Evolutionary conservation across 345 rosid genomes (phyloP), one percentile per base, ranked within the genome.

Genomic region (Aurinia saxatilis): DNA sequence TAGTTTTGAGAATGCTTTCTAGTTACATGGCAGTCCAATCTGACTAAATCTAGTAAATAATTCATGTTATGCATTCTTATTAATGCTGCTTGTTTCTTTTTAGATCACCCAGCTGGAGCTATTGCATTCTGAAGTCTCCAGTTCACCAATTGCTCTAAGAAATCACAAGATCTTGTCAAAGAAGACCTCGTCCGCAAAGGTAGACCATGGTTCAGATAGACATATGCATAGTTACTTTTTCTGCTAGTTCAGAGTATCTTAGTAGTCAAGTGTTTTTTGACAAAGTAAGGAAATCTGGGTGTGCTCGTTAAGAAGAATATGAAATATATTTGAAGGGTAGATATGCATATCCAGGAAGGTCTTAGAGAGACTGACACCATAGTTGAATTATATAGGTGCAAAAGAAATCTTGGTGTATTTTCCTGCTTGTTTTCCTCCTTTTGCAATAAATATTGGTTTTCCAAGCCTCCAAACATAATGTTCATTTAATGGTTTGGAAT

Each of bases 101-200:
- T 79, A 92, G 98, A 65, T 89, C 11, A 49, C 81, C 52, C 79
- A 89, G 57, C 72, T 92, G 82, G 88, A 92, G 74, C 67, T 69
- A 36, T 51, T 92, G 69, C 65, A 82, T 60, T 74, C 82, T 31
- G 83, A 78, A 77, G 80, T 79, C 69, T 68, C 69, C 60, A 65
- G 59, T 65, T 77, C 81, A 35, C 93, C 88, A 11, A 75, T 92
- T 42, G 65, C 71, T 77, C 59, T 83, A 38, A 67, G 58, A 63
- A 79, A 83, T 73, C 72, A 67, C 31, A 78, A 76, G 63, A 77
- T 74, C 69, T 74, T 92, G 67, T 80, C 72, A 9, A 57, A 72
- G 57, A 88, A 81, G 73, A 51, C 84, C 60, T 79, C 82, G 25
- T 76, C 77, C 12, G 82, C 68, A 2, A 82, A 92, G 98, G 98